Evolutionary conservation across 2,329 filamentous ascomycete genomes (phyloP), one percentile per base, ranked within the genome.

Genomic region (Aspergillus quadrilineatus): DNA sequence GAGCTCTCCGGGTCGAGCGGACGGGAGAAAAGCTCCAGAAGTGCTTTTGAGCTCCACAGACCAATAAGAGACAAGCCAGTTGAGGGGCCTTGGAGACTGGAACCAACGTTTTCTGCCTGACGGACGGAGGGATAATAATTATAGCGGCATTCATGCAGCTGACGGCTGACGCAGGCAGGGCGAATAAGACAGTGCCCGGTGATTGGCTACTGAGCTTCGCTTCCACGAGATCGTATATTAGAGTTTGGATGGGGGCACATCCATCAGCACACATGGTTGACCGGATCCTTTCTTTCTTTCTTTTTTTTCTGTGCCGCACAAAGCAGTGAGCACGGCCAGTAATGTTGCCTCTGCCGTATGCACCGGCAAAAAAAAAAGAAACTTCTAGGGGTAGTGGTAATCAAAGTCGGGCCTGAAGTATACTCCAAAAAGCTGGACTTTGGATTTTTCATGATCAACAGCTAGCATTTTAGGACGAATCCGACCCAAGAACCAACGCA

Each of bases 191-290:
- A 28, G 29, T 22, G 26, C 8, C 36, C n/a, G 17, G 29, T 61
- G 53, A 61, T 61, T 61, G 57, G 57, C 7, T 29, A 8, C 49
- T 39, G 39, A 48, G 55, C 51, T 60, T 65, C 61, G 58, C 60
- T 62, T 62, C 60, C 63, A 62, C 61, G 61, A 63, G 57, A 60
- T 62, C 53, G 53, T 60, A 42, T 59, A 60, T 55, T 60, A 58
- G 56, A 53, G 60, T 62, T 62, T 59, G 45, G 51, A 53, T 45
- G 50, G 50, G 42, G 50, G 15, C 28, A 37, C 41, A 29, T 52
- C 22, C 41, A 45, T 46, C 42, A 46, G 45, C 17, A 50, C 58
- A 62, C 55, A 62, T 58, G 58, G 53, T 53, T 41, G 50, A 52
- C 48, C 56, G 57, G 49, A 30, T 36, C 30, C n/a, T 17, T 15